These are phyloP conservation scores for Globomyces pollinis-pini DNA, from an alignment of 192 early-diverging fungal genomes.

Conservation along the genomic window DNA sequence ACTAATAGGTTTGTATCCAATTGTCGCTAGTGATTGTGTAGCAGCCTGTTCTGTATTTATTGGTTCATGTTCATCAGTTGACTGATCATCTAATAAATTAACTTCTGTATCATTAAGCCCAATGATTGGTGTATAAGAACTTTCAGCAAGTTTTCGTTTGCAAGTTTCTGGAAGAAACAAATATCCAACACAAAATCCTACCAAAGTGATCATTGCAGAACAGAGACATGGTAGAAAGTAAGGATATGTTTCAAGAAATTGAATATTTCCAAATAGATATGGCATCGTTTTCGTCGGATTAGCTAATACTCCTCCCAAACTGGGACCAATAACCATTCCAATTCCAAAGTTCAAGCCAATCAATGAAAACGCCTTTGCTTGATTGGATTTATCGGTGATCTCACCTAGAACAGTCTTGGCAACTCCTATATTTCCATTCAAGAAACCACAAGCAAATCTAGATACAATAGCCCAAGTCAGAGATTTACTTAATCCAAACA, in stretches of 20 bases:
- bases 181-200: slow-evolving; percentile 57
- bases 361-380: slow-evolving; percentile 64
- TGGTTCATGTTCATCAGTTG: not conserved
- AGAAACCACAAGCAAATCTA: slow-evolving; percentile 60
- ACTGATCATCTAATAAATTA: not conserved
- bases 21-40: not conserved
- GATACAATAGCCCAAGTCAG: slow-evolving; percentile 20
- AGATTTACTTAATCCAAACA: slow-evolving; percentile 59
- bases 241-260: slow-evolving; percentile 60
- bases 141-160: not conserved
- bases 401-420: slow-evolving; percentile 78
- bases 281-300: slow-evolving; percentile 66
- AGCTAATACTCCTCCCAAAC: slow-evolving; percentile 70
- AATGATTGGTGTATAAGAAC: not conserved
- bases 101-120: not conserved
- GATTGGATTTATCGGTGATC: slow-evolving; percentile 78
- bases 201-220: slow-evolving; percentile 48
- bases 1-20: slow-evolving; percentile 5
- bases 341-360: slow-evolving; percentile 68
- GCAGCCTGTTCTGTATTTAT: not conserved
- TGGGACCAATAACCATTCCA: slow-evolving; percentile 22
- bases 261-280: slow-evolving; percentile 40
- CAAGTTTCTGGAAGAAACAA: slow-evolving; percentile 32
- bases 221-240: slow-evolving; percentile 80
- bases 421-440: slow-evolving; percentile 68